phyloP scores from a whole-genome alignment of 306 rosid genomes.

The Vicia faba region DNA sequence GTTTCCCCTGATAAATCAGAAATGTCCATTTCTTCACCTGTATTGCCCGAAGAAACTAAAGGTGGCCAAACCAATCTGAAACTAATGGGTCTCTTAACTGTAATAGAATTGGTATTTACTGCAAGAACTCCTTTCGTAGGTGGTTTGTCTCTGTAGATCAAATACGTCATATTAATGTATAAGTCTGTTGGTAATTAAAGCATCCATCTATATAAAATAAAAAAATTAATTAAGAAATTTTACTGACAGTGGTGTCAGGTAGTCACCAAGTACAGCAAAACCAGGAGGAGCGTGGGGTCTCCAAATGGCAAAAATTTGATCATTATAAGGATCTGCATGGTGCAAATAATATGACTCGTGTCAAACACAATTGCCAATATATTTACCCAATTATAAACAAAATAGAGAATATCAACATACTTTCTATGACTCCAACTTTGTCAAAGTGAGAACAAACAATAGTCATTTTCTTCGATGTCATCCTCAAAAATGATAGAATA shows the following conservation, averaged over 20 bases:
- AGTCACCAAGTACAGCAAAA: slow-evolving; percentile 93
- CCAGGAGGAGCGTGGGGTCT: slow-evolving; percentile 97
- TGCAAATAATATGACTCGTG: slow-evolving; percentile 33
- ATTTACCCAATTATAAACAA: slow-evolving; percentile 12
- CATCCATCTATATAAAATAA: slow-evolving; percentile 27
- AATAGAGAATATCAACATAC: slow-evolving; percentile 46
- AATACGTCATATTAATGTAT: slow-evolving; percentile 39
- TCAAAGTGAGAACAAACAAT: slow-evolving; percentile 87
- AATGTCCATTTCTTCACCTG: slow-evolving; percentile 42
- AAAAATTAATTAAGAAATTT: slow-evolving; percentile 26
- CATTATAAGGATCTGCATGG: slow-evolving; percentile 63
- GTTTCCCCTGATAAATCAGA: slow-evolving; percentile 33
- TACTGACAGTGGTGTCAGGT: slow-evolving; percentile 86
- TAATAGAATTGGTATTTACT: slow-evolving; percentile 69
- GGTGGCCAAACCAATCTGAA: slow-evolving; percentile 89
- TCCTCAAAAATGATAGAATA: slow-evolving; percentile 84
- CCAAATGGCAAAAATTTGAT: slow-evolving; percentile 85
- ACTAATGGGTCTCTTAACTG: slow-evolving; percentile 76
- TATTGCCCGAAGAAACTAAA: slow-evolving; percentile 45
- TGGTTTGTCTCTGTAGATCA: slow-evolving; percentile 82
- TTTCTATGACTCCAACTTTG: slow-evolving; percentile 77
- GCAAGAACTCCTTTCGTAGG: slow-evolving; percentile 90
- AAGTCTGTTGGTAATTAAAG: neutral
- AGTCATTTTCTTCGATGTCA: slow-evolving; percentile 85
- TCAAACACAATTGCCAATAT: slow-evolving; percentile 27